Base-by-base conservation (phyloP, 2,329 filamentous ascomycete species). In the Cladosporium oxysporum region DNA sequence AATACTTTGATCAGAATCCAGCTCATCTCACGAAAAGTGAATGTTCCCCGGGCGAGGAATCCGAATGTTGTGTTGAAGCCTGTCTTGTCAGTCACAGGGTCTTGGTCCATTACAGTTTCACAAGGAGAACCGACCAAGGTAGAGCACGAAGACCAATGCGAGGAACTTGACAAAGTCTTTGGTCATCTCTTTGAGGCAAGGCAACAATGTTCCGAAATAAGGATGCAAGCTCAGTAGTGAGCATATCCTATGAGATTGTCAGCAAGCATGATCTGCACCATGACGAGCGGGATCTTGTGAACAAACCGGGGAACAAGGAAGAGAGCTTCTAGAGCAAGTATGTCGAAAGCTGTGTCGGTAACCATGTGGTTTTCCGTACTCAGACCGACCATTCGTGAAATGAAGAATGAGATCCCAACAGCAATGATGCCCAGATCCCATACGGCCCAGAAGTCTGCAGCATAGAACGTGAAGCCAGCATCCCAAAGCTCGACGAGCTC, bases 151-250 rank as follows among this genome's bases (percentile, higher is more conserved):
- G 52, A 96, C 91, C 29, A 94, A 84, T 1, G 91, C 90, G 65
- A 87, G 76, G 67, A 95, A 96, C 74, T 93, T 93, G 76, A 93
- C 78, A 75, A 97, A 97, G 75, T 96, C 92, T 78, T 93, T 94
- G 47, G 91, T 87, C 93, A 97, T 97, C 76, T 94, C 92, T 76
- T 95, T 95, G 60, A 97, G 83, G 69, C 93, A 96, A 0, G 93
- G 93, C 67, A 97, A 93, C 44, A 95, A 78, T 0, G 91, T 95
- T 50, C 92, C 93, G 85, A 95, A 97, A 76, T 96, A 97, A 1
- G 92, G 91, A 72, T 92, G 92, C 69, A 97, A 79, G 75, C 91
- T 94, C 69, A 97, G 84, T 62, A 97, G 85, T 16, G 93, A 96
- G 79, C 90, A 96, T 71, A 96, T 90, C 67, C 91, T 89, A 18